Percentiles rank a stretch among this genome's conserved stretches.
Conservation (phyloP, 2,329 filamentous ascomycete species). For the Pestalotiopsis sp. region DNA sequence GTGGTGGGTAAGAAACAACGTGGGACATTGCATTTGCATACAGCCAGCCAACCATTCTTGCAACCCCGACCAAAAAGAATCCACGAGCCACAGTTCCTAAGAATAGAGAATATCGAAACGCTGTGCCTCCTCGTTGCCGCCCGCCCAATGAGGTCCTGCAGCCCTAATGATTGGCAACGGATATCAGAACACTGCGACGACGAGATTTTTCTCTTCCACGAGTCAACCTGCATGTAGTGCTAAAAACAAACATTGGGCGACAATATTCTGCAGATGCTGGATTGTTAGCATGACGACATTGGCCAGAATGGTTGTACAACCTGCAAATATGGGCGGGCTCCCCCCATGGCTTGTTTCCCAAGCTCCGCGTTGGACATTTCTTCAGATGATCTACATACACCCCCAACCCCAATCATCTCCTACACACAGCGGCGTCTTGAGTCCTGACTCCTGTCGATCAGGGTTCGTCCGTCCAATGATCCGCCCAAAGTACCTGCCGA, state of each 20-base stretch:
- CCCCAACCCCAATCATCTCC: neutral
- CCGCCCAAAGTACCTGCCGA: neutral
- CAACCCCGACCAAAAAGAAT: neutral
- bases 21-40: conserved; percentile 12
- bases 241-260: neutral
- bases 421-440: neutral
- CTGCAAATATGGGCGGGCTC: neutral
- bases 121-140: conserved; percentile 16
- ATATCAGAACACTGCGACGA: conserved; percentile 1
- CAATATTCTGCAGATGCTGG: neutral
- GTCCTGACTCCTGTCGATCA: conserved; percentile 11
- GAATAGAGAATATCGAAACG: conserved; percentile 18
- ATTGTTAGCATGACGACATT: conserved; percentile 3
- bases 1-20: conserved; percentile 9
- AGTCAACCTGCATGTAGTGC: neutral
- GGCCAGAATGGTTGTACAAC: conserved; percentile 2
- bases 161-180: neutral
- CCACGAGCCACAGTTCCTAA: conserved; percentile 11
- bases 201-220: neutral
- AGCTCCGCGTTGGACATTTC: neutral
- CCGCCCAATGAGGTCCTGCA: conserved; percentile 6
- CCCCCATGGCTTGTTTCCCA: too few species aligned
- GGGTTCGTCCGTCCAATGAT: conserved; percentile 3
- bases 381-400: neutral
- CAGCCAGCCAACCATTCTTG: conserved; percentile 1